Percentiles rank a stretch among this genome's conserved stretches.
phyloP scores from a whole-genome alignment of 495 filamentous ascomycete species.

The Penicillium flavigenum region DNA sequence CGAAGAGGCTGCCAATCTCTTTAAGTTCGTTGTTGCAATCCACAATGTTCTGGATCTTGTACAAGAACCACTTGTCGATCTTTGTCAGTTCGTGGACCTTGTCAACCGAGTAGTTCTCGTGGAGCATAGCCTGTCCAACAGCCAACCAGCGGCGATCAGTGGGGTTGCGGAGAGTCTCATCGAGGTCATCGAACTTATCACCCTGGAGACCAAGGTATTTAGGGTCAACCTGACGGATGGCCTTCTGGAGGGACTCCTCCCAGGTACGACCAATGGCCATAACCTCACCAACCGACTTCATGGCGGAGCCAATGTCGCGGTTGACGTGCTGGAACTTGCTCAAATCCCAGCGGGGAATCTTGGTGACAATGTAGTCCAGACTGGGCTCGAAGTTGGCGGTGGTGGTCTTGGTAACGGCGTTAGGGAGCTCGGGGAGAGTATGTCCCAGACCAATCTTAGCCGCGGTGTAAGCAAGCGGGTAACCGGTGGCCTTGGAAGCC shows the following conservation, averaged over 20 bases:
- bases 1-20: conserved; percentile 81
- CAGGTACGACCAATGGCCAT: conserved; percentile 99
- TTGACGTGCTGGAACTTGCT: conserved; percentile 99
- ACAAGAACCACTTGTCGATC: conserved; percentile 98
- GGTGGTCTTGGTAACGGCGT: conserved; percentile 96
- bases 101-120: conserved; percentile 92
- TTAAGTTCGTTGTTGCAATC: conserved; percentile 84
- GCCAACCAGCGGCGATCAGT: conserved; percentile 95
- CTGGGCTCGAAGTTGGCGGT: conserved; percentile 98
- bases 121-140: conserved; percentile 95
- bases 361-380: conserved; percentile 95
- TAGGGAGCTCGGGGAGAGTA: conserved; percentile 90
- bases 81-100: conserved; percentile 89
- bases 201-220: conserved; percentile 91
- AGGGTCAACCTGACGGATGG: conserved; percentile 93
- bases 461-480: conserved; percentile 93
- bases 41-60: conserved; percentile 96
- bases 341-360: conserved; percentile 97
- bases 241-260: conserved; percentile 99
- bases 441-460: conserved; percentile 96
- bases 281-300: conserved; percentile 98
- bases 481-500: conserved; percentile 95
- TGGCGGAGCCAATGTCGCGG: conserved; percentile 92
- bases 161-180: conserved; percentile 85
- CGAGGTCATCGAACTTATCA: conserved; percentile 88